Base-by-base conservation (phyloP, 768 basidiomycete genomes). In the Leucosporidium scottii region DNA sequence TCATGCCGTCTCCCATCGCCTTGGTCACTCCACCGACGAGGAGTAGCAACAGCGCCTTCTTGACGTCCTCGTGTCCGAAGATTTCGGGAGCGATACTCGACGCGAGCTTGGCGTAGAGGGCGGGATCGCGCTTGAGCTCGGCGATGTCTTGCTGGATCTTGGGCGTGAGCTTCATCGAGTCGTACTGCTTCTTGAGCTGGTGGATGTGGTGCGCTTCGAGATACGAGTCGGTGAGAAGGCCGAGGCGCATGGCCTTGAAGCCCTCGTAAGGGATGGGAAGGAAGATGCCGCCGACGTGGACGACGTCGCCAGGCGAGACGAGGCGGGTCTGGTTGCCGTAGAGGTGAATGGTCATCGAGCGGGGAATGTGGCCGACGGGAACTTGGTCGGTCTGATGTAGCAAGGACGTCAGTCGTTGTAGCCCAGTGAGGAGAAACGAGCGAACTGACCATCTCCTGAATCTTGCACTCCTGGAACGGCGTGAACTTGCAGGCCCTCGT, bases 21-120 rank as follows among this genome's bases (percentile, higher is more conserved):
- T 99, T 99, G 55, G 91, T 96, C 2, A 93, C 93, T 49, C 96
- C 96, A 17, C 96, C 96, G 34, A 99, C 91, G 20, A 99, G 84
- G 2, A 99, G 82, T 8, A 99, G 80, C 17, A 99, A 80, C 36
- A 99, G 81, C 0, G 94, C 94, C 77, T 98, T 98, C 80, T 99
- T 99, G 57, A 99, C 91, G 76, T 99, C 94, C 55, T 87, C 82
- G 76, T 99, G 96, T 3, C 96, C 96, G 75, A 96, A 99, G 64
- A 99, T 98, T 80, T 98, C 96, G 2, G 96, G 96, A 2, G 96
- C 96, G 70, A 99, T 96, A 73, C 91, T 93, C 77, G 86, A 86
- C 12, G 96, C 89, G 30, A 98, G 85, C 70, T 88, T 88, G 66
- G 84, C 83, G 78, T 97, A 99, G 17, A 98, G 80, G 8, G 49